Evolutionary conservation across 2,329 filamentous ascomycete species (phyloP), one percentile per base, ranked within the genome.

Genomic region (Hypoxylon sp.): DNA sequence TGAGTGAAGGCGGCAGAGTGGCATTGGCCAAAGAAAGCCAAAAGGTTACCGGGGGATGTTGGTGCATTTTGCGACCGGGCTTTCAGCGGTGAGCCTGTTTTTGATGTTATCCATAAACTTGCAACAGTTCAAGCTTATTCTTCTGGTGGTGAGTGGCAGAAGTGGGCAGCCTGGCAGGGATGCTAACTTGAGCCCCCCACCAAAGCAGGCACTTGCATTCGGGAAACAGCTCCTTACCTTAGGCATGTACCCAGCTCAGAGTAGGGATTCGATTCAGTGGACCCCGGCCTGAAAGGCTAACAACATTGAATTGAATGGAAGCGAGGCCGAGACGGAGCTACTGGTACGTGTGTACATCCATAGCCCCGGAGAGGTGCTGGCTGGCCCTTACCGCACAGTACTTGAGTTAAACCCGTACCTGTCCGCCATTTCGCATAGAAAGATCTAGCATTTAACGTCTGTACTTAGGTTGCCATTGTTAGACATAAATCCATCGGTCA

Each of bases 51-150:
- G n/a, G 14, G 46, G 24, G 44, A 53, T 44, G 49, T 65, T 59
- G 52, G 50, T 38, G 44, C 38, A 50, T 53, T 61, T 22, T n/a
- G n/a, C 52, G 46, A 44, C 56, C 42, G 24, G 48, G 42, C 46
- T 60, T 65, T 22, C 46, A 60, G 66, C 66, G 66, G 66, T 66
- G 66, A 68, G 61, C 51, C 46, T 64, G 42, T 32, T 32, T 14
- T 30, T 36, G 38, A 38, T 52, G 46, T 33, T 60, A n/a, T n/a
- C n/a, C 24, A 36, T 64, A 48, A 52, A 57, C 18, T 45, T 55
- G 63, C 54, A 54, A 40, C 59, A n/a, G 33, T 42, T 33, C 20
- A 18, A 44, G 45, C 14, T 48, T 55, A 44, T 38, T 36, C 28
- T 50, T 36, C 12, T 51, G 44, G 30, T 49, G 55, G 49, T 33